Base-by-base conservation (phyloP, 148 eudicot species). In the Camellia lanceoleosa region DNA sequence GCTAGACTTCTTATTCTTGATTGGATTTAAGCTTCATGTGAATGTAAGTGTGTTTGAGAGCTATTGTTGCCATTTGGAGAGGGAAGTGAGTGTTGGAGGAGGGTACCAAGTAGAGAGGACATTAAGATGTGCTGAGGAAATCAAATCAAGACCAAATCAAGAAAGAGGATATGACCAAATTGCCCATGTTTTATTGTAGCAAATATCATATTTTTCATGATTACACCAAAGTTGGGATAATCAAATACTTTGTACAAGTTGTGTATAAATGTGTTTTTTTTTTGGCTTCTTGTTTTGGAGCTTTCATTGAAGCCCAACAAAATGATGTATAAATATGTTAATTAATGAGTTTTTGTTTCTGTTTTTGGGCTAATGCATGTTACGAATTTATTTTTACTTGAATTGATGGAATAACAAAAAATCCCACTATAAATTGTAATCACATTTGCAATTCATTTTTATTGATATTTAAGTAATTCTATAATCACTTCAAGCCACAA, bases 81-180 rank as follows among this genome's bases (percentile, higher is more conserved):
- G 99, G 72, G 99, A 96, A 87, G 99, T 96, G 51, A 90, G 98
- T 78, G 90, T 91, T 76, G 99, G 98, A 75, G 99, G 99, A 63
- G 99, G 99, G 0, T 96, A 91, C 81, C 97, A 96, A 47, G 89
- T 96, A 55, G 99, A 96, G 80, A 93, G 83, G 85, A 88, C 98
- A 1, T 80, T 96, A 71, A 83, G 99, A 63, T 96, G 99, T 81
- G 99, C 99, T 42, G 97, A 89, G 71, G 99, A 96, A 77, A 96
- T 93, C 77, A 96, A 92, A 75, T 74, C 87, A 5, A 86, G 83
- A n/a, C 92, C 91, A 72, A 75, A 84, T 66, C 73, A 84, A 77
- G 83, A 85, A 20, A 87, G 69, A 71, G 61, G 88, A 84, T 89
- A 74, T 65, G 82, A 80, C 84, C 90, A 88, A 20, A 83, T 85